Evolutionary conservation across 2,329 filamentous ascomycete genomes (phyloP).

Genomic region (Cercospora zeae-maydis): DNA sequence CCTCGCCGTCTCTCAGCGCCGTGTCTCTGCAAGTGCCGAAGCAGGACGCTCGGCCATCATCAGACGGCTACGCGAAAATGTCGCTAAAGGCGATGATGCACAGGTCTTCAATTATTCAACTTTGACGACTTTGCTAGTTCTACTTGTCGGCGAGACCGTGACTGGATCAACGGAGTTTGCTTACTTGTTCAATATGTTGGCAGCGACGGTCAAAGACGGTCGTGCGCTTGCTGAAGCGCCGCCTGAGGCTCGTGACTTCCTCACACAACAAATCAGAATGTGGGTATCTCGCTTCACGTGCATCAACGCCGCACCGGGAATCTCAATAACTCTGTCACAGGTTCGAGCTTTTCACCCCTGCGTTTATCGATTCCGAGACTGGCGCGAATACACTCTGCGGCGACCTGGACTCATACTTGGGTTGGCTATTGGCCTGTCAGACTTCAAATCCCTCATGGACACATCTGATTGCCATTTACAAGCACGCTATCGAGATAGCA

Average conservation of each 20-base stretch:
- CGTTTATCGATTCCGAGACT: not conserved
- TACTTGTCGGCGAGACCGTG: not conserved
- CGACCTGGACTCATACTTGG: not conserved
- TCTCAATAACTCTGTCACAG: not conserved
- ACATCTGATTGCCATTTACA: not conserved
- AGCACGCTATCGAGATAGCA: not conserved
- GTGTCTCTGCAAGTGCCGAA: not conserved
- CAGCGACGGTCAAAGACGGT: not conserved
- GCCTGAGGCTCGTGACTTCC: not conserved
- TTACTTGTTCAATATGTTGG: not conserved
- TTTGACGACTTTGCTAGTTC: not conserved
- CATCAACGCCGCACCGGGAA: not conserved
- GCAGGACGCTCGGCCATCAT: not conserved
- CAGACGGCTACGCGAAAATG: not conserved
- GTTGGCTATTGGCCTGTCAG: not conserved
- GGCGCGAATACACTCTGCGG: not conserved
- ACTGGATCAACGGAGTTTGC: not conserved
- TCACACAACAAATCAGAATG: not conserved
- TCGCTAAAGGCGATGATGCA: not conserved
- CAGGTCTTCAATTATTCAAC: not conserved
- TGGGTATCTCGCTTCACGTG: not conserved
- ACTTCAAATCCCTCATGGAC: not conserved
- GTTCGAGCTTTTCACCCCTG: not conserved
- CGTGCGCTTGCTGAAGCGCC: not conserved
- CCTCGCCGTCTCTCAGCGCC: not conserved